Evolutionary conservation across 208 protist species (phyloP).

Genomic region (Acanthamoeba polyphaga): DNA sequence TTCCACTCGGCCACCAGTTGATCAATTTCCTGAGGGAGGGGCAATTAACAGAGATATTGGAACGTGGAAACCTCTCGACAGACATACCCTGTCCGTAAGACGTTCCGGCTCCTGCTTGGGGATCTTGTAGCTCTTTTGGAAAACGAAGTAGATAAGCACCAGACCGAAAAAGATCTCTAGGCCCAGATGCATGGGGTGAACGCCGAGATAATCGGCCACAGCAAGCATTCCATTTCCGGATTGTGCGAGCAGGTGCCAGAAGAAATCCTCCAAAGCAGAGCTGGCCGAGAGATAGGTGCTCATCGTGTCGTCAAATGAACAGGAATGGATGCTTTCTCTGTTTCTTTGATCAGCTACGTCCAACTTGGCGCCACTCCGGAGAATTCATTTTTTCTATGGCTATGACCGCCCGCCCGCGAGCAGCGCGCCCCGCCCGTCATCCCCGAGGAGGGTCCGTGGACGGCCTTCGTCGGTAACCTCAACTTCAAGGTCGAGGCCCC

Average conservation of each 20-base stretch:
- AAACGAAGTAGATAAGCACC: conserved; percentile 37
- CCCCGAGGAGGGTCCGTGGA: conserved; percentile 52
- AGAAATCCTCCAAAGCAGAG: background rate
- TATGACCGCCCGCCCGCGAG: conserved; percentile 16
- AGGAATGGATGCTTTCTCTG: background rate
- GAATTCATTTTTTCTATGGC: background rate
- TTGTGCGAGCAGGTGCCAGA: background rate
- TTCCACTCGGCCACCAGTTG: conserved; percentile 50
- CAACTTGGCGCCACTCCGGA: background rate
- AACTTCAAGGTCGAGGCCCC: conserved; percentile 28
- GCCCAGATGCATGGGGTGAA: conserved; percentile 31
- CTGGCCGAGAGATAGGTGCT: conserved; percentile 18
- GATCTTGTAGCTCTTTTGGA: conserved; percentile 76
- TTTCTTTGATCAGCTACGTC: background rate
- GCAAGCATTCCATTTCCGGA: background rate
- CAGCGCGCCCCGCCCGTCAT: background rate
- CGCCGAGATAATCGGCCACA: conserved; percentile 30
- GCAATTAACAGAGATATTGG: background rate
- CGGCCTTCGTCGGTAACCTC: conserved; percentile 74
- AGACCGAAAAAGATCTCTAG: conserved; percentile 55
- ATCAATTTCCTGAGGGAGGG: conserved; percentile 52
- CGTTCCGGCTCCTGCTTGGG: conserved; percentile 20
- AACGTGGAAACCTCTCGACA: background rate
- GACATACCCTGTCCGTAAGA: conserved; percentile 49
- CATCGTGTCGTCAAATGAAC: background rate